Evolutionary conservation across 2,329 filamentous ascomycete species (phyloP).

Genomic region (Curvularia eragrostidis): DNA sequence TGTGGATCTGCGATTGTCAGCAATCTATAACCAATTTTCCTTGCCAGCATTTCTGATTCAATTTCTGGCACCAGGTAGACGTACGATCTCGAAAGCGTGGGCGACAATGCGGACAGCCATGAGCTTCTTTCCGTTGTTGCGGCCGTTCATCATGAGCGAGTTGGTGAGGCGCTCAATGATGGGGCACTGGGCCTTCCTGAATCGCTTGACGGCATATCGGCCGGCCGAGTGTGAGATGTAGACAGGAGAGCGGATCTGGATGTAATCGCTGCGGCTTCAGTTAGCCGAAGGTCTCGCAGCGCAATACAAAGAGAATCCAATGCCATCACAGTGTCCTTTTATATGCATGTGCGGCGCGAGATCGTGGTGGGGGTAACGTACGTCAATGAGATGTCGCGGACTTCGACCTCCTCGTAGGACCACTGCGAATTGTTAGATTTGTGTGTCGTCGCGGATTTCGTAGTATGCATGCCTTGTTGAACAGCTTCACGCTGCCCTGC

Average conservation of each 20-base stretch:
- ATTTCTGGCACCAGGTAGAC: conserved; percentile 50
- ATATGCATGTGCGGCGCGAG: conserved; percentile 17
- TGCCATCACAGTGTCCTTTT: conserved; percentile 21
- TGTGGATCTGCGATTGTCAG: conserved; percentile 77
- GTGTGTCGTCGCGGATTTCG: conserved; percentile 12
- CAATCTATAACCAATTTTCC: conserved; percentile 5
- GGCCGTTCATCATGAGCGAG: conserved; percentile 99
- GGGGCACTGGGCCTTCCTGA: conserved; percentile 99
- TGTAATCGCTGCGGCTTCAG: conserved; percentile 81
- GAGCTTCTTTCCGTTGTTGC: conserved; percentile 99
- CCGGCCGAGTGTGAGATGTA: conserved; percentile 99
- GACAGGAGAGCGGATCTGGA: conserved; percentile 98
- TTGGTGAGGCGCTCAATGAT: conserved; percentile 99
- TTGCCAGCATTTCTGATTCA: not conserved
- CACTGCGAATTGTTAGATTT: conserved; percentile 58
- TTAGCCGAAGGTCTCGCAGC: conserved; percentile 43
- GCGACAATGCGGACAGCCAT: conserved; percentile 99
- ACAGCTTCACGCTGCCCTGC: conserved; percentile 92
- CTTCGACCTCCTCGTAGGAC: conserved; percentile 98
- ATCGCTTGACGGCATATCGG: conserved; percentile 98
- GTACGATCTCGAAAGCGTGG: conserved; percentile 99
- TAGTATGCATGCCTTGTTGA: conserved; percentile 71
- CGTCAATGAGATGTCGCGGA: conserved; percentile 99
- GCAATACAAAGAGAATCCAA: conserved; percentile 24
- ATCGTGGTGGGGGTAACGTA: conserved; percentile 62